A percentile compares a stretch with the other conserved stretches of the same genome.
Conservation (phyloP, 1,284 basidiomycete genomes). For the Tremellales sp. region DNA sequence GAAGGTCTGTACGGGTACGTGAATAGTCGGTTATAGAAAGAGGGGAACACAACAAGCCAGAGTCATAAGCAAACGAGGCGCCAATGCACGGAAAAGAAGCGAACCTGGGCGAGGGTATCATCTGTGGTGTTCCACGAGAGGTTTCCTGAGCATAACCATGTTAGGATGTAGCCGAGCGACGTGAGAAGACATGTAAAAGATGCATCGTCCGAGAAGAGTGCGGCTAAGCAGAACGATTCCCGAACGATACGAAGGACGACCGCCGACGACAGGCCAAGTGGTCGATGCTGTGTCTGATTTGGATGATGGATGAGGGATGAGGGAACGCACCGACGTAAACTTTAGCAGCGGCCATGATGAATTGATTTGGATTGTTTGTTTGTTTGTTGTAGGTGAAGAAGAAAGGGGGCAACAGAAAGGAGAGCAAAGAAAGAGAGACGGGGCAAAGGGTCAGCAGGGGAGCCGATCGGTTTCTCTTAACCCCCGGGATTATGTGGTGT, state of each 20-base stretch:
- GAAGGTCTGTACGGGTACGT: constrained; percentile 34
- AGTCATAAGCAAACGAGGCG: constrained; percentile 55
- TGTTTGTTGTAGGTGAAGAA: background rate
- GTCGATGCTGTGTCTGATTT: too few species aligned
- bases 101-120: constrained; percentile 74
- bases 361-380: background rate
- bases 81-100: constrained; percentile 41
- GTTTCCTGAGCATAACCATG: constrained; percentile 38
- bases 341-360: constrained; percentile 3
- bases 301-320: background rate
- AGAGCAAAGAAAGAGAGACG: background rate
- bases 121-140: constrained; percentile 80
- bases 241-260: background rate
- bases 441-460: background rate
- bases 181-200: background rate
- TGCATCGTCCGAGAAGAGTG: constrained; percentile 2
- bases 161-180: background rate
- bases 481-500: background rate
- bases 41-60: constrained; percentile 69
- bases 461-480: background rate
- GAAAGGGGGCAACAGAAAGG: background rate
- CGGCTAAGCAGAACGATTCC: constrained; percentile 1
- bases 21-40: constrained; percentile 15
- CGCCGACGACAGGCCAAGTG: background rate
- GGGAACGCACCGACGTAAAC: constrained; percentile 2